Conservation (phyloP, 257 asterid genomes). For the Solanum gracilifrons region DNA sequence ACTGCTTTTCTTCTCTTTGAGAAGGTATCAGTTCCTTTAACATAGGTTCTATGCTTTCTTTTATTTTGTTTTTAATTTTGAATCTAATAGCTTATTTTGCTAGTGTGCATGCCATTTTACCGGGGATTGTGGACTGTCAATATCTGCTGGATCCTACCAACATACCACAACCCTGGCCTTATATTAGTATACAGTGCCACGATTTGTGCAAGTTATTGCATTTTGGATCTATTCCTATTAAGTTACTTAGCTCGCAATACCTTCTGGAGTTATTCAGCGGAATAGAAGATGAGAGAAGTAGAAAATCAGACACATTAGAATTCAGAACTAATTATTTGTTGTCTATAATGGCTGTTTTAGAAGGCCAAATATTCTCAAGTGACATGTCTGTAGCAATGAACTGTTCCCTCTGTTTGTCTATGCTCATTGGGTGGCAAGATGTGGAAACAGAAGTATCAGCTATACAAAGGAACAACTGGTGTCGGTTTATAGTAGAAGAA, state of each 20-base stretch:
- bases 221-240: slow-evolving; percentile 63
- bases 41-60: background rate
- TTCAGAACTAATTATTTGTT: slow-evolving; percentile 34
- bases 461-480: slow-evolving; percentile 40
- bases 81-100: slow-evolving; percentile 19
- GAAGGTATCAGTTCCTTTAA: slow-evolving; percentile 37
- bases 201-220: slow-evolving; percentile 78
- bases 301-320: slow-evolving; percentile 22
- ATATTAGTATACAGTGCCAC: slow-evolving; percentile 51
- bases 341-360: slow-evolving; percentile 48
- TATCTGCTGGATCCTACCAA: slow-evolving; percentile 27
- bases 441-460: slow-evolving; percentile 19
- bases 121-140: slow-evolving; percentile 42
- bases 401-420: slow-evolving; percentile 62
- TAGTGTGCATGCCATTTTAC: slow-evolving; percentile 53
- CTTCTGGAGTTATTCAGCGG: slow-evolving; percentile 55
- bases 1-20: slow-evolving; percentile 57
- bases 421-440: slow-evolving; percentile 47
- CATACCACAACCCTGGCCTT: slow-evolving; percentile 26
- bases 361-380: slow-evolving; percentile 57
- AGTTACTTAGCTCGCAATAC: slow-evolving; percentile 59
- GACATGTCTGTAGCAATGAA: slow-evolving; percentile 51
- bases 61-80: background rate
- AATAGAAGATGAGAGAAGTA: slow-evolving; percentile 23
- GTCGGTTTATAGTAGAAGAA: slow-evolving; percentile 76